Base-by-base conservation (phyloP, 495 filamentous ascomycete species). In the Evansstolkia leycettana region DNA sequence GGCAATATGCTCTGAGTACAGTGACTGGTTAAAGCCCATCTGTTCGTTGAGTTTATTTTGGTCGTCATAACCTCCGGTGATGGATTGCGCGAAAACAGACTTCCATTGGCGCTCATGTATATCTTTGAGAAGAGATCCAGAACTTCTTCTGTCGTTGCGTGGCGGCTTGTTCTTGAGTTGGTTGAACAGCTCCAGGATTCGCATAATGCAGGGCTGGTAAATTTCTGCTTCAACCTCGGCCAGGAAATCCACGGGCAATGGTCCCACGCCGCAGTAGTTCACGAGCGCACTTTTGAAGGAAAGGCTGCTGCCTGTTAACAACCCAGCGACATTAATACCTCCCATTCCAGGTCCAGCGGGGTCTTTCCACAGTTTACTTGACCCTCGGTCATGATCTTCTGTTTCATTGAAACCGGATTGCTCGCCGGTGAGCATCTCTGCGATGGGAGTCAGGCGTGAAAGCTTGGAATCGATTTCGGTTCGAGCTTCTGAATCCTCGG, bases 191-290 rank as follows among this genome's bases (percentile, higher is more conserved):
- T 59, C 49, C 11, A 64, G 36, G 6, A 65, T 41, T 25, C 62
- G 61, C 34, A 58, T 50, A 2, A 64, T 43, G 34, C 61, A 65
- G 2, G 61, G 61, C 34, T 65, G 61, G 18, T 65, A 65, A 15
- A 56, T 55, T 10, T 58, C 43, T 7, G 50, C 31, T 11, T 50
- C 42, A 15, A 50, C 43, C 36, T 65, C 61, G 8, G 50, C 48
- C 36, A 58, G 51, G 16, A 58, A 65, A 20, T 65, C 57, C 5
- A 60, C 54, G 2, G 58, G 51, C 2, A 64, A 45, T 12, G 61
- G 61, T 3, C 47, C 43, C n/a, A 55, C 52, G 2, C 60, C 58
- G 28, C 60, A 65, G 24, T 62, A 52, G 31, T 58, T 59, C 15
- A 53, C 48, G 4, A 61, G 30, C 4, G 53, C 38, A 13, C 56